Percentiles rank a stretch among this genome's conserved stretches.
Conservation (phyloP, 2,329 filamentous ascomycete species). For the Fusarium robinianum region DNA sequence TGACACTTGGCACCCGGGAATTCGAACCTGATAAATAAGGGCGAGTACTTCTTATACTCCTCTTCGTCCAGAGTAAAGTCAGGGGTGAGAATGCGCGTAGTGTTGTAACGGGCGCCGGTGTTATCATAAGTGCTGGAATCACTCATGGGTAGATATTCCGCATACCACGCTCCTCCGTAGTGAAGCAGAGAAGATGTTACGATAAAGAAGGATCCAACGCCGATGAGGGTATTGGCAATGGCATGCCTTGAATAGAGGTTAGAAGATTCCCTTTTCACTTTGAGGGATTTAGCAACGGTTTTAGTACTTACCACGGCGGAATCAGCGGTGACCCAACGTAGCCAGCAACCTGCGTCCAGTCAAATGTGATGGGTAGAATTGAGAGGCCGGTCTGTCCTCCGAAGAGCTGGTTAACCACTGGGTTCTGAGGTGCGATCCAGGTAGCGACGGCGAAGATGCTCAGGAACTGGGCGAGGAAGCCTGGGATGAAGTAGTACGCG, state of each 20-base stretch:
- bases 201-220: conserved; percentile 68
- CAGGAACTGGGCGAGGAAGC: conserved; percentile 69
- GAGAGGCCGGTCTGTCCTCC: conserved; percentile 70
- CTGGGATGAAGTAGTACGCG: conserved; percentile 71
- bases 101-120: conserved; percentile 66
- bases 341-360: conserved; percentile 75
- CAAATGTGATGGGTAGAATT: conserved; percentile 72
- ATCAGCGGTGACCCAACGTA: conserved; percentile 71
- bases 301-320: conserved; percentile 66
- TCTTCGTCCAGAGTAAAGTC: conserved; percentile 65
- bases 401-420: conserved; percentile 73
- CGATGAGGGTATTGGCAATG: conserved; percentile 73
- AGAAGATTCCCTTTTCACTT: not conserved
- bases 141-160: conserved; percentile 68
- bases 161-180: conserved; percentile 68
- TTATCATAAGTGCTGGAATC: conserved; percentile 75
- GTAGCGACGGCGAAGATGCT: conserved; percentile 73
- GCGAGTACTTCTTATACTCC: conserved; percentile 70
- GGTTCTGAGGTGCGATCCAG: conserved; percentile 71
- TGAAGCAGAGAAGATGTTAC: conserved; percentile 64
- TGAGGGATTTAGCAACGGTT: too few relatives aligned
- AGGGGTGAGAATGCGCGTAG: conserved; percentile 62
- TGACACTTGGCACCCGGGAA: too few relatives aligned
- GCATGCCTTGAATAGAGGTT: conserved; percentile 56
- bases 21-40: conserved; percentile 62